Evolutionary conservation across 2,329 filamentous ascomycete species (phyloP).

Genomic region (Zymoseptoria tritici): DNA sequence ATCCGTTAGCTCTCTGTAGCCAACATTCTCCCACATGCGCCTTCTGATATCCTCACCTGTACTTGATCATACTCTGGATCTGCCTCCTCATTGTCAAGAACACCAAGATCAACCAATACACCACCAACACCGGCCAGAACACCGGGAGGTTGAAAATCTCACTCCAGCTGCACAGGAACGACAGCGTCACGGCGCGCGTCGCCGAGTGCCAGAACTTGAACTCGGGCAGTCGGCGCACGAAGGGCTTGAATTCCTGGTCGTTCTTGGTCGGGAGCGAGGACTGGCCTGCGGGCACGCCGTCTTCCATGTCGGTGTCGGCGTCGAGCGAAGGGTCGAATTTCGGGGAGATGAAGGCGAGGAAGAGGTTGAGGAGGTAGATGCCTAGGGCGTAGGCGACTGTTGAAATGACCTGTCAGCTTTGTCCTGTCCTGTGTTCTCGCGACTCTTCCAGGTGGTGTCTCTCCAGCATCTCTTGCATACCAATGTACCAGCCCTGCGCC

Average conservation of each 20-base stretch:
- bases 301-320: conserved; percentile 92
- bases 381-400: conserved; percentile 92
- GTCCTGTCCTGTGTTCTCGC: conserved; percentile 3
- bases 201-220: conserved; percentile 99
- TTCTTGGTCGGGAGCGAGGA: conserved; percentile 84
- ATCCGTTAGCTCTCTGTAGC: conserved; percentile 12
- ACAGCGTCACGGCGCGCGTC: conserved; percentile 75
- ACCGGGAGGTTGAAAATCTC: conserved; percentile 92
- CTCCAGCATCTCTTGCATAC: conserved; percentile 44
- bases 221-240: conserved; percentile 90
- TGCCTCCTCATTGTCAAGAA: conserved; percentile 96
- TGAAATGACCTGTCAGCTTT: neutral
- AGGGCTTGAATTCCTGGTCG: conserved; percentile 95
- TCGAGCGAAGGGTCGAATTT: conserved; percentile 98
- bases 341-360: conserved; percentile 94
- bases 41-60: conserved; percentile 61
- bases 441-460: neutral
- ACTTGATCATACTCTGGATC: conserved; percentile 99
- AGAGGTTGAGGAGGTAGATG: conserved; percentile 97
- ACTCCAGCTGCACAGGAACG: conserved; percentile 86
- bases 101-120: conserved; percentile 98
- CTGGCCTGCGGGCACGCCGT: conserved; percentile 53
- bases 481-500: conserved; percentile 98
- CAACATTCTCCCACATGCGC: neutral
- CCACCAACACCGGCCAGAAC: conserved; percentile 96